Conservation (phyloP, 768 basidiomycete species). For the Boletus insuetus region DNA sequence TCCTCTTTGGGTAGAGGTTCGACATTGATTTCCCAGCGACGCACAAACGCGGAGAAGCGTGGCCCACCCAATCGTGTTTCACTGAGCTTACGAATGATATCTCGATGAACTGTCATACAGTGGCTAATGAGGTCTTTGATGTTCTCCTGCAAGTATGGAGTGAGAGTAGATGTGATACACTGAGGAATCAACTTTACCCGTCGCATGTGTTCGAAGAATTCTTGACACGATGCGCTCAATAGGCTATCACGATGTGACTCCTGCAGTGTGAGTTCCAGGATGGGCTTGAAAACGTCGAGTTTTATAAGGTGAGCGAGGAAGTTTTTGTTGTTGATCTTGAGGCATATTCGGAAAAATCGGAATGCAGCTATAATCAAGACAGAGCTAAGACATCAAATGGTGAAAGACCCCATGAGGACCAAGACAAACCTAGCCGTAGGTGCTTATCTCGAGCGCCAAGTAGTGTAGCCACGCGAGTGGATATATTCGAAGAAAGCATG, state of each 20-base stretch:
- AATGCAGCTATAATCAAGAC: conserved; percentile 64
- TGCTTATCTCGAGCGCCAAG: conserved; percentile 87
- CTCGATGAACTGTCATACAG: conserved; percentile 76
- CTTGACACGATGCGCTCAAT: conserved; percentile 91
- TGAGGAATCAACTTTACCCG: conserved; percentile 49
- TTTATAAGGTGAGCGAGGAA: conserved; percentile 75
- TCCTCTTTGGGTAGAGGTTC: conserved; percentile 65
- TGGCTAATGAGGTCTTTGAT: conserved; percentile 80
- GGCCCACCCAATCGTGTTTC: conserved; percentile 58
- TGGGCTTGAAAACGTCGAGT: conserved; percentile 77
- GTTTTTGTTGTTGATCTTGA: conserved; percentile 80
- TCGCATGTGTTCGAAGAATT: conserved; percentile 90
- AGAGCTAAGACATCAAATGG: conserved; percentile 12
- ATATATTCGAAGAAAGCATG: conserved; percentile 76
- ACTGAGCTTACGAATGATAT: conserved; percentile 61
- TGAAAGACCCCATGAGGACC: not conserved
- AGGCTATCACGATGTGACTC: conserved; percentile 90
- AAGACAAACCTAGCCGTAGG: conserved; percentile 76
- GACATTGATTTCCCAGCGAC: conserved; percentile 89
- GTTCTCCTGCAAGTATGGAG: conserved; percentile 62
- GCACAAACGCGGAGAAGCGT: conserved; percentile 70
- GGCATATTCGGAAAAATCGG: conserved; percentile 84
- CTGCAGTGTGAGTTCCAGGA: conserved; percentile 77
- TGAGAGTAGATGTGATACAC: conserved; percentile 4
- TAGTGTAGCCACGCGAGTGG: conserved; percentile 70